Base-by-base conservation (phyloP, 1,284 basidiomycete species). In the Phellinidium pouzarii region DNA sequence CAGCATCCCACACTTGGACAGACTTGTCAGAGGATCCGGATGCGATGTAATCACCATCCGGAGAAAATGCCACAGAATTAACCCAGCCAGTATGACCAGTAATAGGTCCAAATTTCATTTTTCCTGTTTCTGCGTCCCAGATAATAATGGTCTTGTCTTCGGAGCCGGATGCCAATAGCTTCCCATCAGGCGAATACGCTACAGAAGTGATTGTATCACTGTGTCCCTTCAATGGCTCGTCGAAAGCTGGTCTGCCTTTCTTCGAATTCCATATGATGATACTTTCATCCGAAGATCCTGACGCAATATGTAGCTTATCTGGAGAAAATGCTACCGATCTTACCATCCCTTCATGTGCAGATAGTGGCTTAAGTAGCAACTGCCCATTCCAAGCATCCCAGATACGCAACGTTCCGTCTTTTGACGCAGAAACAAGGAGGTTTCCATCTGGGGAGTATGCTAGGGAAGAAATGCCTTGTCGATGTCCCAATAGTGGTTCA, bases 1-100 rank as follows among this genome's bases (percentile, higher is more conserved):
- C 85, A 45, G 98, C 79, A 66, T 99, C 89, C 95, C 95, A 99
- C 1, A 97, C 90, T 0, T 92, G 79, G 49, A 98, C 65, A 1
- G 90, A 92, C 17, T 77, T 74, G 62, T 96, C 93, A 9, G 94
- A 77, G 36, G 91, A 91, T 45, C 94, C 95, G 0, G 91, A 89
- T 19, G 98, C 81, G 19, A 40, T 40, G 12, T 34, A 17, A 19
- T 47, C 34, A 2, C 45, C 45, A 37, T 37, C 45, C 19, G 12
- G 45, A 11, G 45, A 47, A 17, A 31, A 40, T n/a, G 37, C 37
- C 7, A 40, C n/a, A 17, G 12, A 40, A 7, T 7, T 11, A 8
- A 40, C n/a, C 37, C 37, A 40, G n/a, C 2, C 7, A 12, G 22
- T 25, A n/a, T 52, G 20, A 8, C 12, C 43, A 3, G 22, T 37